A percentile compares a stretch with the other conserved stretches of the same genome.
Conservation (phyloP, 2,329 filamentous ascomycete species). For the Didymella pomorum region DNA sequence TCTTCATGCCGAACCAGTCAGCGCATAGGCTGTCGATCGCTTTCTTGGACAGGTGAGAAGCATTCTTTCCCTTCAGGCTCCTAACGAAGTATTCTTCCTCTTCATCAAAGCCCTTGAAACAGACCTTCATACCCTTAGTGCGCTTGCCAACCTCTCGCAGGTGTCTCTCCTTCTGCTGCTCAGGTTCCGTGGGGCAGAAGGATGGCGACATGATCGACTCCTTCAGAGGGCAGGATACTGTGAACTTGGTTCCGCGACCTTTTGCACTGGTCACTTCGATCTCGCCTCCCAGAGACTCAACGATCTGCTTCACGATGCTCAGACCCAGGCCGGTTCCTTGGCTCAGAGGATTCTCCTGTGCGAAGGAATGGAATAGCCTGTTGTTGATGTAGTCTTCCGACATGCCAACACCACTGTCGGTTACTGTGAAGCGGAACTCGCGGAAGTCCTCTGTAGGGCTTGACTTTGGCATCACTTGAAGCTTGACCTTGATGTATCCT, state of each 20-base stretch:
- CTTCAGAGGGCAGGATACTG: conserved; percentile 47
- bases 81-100: conserved; percentile 43
- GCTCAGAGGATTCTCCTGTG: conserved; percentile 51
- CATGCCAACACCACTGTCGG: conserved; percentile 53
- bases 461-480: conserved; percentile 39
- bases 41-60: conserved; percentile 40
- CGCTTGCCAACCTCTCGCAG: conserved; percentile 37
- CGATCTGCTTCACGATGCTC: conserved; percentile 51
- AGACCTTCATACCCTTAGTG: conserved; percentile 41
- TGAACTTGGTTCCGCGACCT: conserved; percentile 49
- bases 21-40: conserved; percentile 44
- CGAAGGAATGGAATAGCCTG: conserved; percentile 50
- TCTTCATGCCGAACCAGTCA: conserved; percentile 49
- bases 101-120: conserved; percentile 47
- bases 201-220: conserved; percentile 42
- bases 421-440: conserved; percentile 45
- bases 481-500: conserved; percentile 49
- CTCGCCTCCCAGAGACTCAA: conserved; percentile 48
- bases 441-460: conserved; percentile 34
- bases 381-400: conserved; percentile 50
- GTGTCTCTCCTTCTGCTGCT: conserved; percentile 35
- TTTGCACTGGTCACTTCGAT: conserved; percentile 49
- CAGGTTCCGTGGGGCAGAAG: conserved; percentile 31
- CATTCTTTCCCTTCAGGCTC: conserved; percentile 45
- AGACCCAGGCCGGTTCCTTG: conserved; percentile 52